Percentiles rank a stretch among this genome's conserved stretches.
Evolutionary conservation across 345 rosid genomes (phyloP).

Genomic region (Euphorbia tirucalli): DNA sequence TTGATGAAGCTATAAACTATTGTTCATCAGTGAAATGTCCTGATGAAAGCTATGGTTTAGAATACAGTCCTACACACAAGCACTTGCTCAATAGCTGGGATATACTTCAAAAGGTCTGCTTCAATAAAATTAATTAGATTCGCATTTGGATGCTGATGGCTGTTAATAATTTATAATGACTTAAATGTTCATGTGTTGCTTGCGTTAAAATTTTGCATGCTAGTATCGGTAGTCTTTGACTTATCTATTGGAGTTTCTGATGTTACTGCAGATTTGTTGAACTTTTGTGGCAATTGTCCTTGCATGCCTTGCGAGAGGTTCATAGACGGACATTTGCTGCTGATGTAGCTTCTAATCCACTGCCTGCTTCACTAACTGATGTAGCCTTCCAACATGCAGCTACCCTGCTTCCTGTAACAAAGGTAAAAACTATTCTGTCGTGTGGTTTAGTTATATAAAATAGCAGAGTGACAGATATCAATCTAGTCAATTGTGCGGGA

Average conservation of each 20-base stretch:
- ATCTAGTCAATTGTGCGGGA: not conserved
- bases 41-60: not conserved
- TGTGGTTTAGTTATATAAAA: not conserved
- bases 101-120: not conserved
- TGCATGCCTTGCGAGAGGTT: slow-evolving; percentile 95
- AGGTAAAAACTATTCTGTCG: slow-evolving; percentile 39
- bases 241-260: not conserved
- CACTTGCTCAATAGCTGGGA: not conserved
- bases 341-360: slow-evolving; percentile 79
- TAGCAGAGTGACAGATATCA: not conserved
- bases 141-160: not conserved
- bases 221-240: not conserved
- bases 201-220: not conserved
- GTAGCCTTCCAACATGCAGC: slow-evolving; percentile 99
- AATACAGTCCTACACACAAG: not conserved
- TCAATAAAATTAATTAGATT: not conserved
- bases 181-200: not conserved
- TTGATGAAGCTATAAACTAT: not conserved
- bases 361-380: slow-evolving; percentile 94
- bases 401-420: slow-evolving; percentile 93
- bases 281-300: slow-evolving; percentile 96
- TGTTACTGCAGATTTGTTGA: slow-evolving; percentile 80
- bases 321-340: slow-evolving; percentile 88
- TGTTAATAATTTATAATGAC: not conserved
- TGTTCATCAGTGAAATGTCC: not conserved